Evolutionary conservation across 495 filamentous ascomycete species (phyloP).

Genomic region (Aspergillus sclerotiicarbonarius): DNA sequence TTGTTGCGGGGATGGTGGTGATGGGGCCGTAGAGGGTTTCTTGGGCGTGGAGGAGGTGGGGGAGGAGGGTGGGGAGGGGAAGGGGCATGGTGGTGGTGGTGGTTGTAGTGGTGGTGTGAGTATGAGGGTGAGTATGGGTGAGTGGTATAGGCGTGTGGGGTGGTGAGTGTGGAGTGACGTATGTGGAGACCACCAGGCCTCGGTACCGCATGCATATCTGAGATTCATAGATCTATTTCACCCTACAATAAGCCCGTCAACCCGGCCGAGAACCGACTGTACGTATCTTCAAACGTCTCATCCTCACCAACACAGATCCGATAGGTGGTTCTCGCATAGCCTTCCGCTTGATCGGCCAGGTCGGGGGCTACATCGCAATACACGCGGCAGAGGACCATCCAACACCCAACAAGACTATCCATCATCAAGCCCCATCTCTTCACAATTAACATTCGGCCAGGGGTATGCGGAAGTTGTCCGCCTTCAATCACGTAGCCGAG

Average conservation of each 20-base stretch:
- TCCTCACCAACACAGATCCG: conserved; percentile 41
- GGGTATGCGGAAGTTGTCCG: conserved; percentile 14
- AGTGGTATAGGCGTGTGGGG: too few relatives aligned
- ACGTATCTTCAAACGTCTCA: conserved; percentile 36
- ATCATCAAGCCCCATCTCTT: conserved; percentile 41
- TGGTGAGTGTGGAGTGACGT: too few relatives aligned
- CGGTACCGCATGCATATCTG: too few relatives aligned
- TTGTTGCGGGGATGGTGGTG: conserved; percentile 28
- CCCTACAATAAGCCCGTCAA: not conserved
- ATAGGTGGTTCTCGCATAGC: conserved; percentile 38
- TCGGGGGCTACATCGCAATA: conserved; percentile 30
- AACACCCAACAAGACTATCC: conserved; percentile 29
- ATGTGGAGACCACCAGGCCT: too few relatives aligned
- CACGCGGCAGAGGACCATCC: conserved; percentile 31
- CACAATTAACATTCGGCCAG: conserved; percentile 27
- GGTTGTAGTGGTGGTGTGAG: conserved; percentile 6
- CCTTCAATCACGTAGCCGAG: conserved; percentile 44
- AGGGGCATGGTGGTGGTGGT: conserved; percentile 21
- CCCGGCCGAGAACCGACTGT: conserved; percentile 14
- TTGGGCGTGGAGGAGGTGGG: conserved; percentile 38
- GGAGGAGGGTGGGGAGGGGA: conserved; percentile 24
- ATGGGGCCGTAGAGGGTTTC: conserved; percentile 42
- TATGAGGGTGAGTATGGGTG: not conserved
- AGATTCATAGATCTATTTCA: too few relatives aligned
- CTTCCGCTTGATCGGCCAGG: conserved; percentile 25